Percentiles rank a stretch among this genome's conserved stretches.
Conservation (phyloP, 805 yeast genomes). For the Metschnikowia matae region DNA sequence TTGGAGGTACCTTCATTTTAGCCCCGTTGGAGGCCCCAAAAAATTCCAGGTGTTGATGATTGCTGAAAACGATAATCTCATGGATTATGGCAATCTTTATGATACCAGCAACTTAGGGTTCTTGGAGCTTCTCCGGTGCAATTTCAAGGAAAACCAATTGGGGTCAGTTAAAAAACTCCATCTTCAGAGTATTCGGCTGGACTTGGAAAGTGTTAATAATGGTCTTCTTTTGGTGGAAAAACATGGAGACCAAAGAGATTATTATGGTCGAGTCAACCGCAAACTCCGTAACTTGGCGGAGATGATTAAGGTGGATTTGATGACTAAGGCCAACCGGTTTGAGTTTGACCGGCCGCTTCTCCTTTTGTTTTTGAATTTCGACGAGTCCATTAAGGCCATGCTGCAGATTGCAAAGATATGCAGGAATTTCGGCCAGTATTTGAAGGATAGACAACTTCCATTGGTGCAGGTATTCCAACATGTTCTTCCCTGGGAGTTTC, state of each 20-base stretch:
- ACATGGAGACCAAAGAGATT: conserved; percentile 20
- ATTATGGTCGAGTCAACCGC: conserved; percentile 29
- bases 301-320: conserved; percentile 35
- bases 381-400: conserved; percentile 40
- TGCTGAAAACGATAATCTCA: conserved; percentile 20
- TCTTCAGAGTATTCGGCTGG: conserved; percentile 23
- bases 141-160: conserved; percentile 46
- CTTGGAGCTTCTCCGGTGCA: conserved; percentile 37
- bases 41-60: conserved; percentile 51
- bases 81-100: conserved; percentile 17
- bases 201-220: conserved; percentile 27
- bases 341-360: conserved; percentile 48
- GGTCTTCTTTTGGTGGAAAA: conserved; percentile 26
- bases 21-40: conserved; percentile 49
- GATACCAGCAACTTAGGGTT: conserved; percentile 32
- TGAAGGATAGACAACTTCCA: conserved; percentile 38
- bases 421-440: conserved; percentile 40
- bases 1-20: conserved; percentile 57
- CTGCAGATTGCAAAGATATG: conserved; percentile 46
- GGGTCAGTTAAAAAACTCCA: conserved; percentile 41
- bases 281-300: conserved; percentile 32
- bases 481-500: conserved; percentile 28
- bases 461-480: conserved; percentile 37
- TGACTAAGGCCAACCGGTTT: conserved; percentile 37
- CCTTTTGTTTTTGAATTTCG: conserved; percentile 47